A percentile compares a stretch with the other conserved stretches of the same genome.
phyloP scores from a whole-genome alignment of 352 stramenopile species.

The Phytopythium vexans region DNA sequence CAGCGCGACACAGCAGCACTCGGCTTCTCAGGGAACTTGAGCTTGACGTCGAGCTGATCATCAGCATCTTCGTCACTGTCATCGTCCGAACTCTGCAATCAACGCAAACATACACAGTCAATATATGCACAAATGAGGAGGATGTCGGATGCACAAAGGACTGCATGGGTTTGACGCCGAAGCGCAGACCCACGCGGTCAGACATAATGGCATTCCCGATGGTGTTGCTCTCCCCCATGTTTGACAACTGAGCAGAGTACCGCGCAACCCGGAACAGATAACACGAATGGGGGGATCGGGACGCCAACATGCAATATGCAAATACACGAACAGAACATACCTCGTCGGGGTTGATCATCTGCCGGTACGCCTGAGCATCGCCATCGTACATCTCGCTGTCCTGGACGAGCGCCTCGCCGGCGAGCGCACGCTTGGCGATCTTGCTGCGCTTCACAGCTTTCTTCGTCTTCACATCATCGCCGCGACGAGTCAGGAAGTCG shows the following conservation, averaged over 20 bases:
- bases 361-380: slow-evolving; percentile 73
- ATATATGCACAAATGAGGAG: slow-evolving; percentile 6
- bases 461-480: slow-evolving; percentile 77
- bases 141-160: slow-evolving; percentile 83
- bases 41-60: slow-evolving; percentile 58
- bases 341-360: slow-evolving; percentile 87
- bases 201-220: slow-evolving; percentile 74
- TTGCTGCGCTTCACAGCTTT: slow-evolving; percentile 86
- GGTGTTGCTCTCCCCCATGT: slow-evolving; percentile 72
- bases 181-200: slow-evolving; percentile 46
- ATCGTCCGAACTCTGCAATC: slow-evolving; percentile 79
- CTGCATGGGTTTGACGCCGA: slow-evolving; percentile 29
- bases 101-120: neutral
- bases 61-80: slow-evolving; percentile 50
- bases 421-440: slow-evolving; percentile 78
- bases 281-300: slow-evolving; percentile 76
- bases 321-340: slow-evolving; percentile 40
- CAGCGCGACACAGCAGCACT: slow-evolving; percentile 74
- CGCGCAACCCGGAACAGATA: slow-evolving; percentile 88
- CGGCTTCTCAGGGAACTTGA: slow-evolving; percentile 79
- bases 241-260: slow-evolving; percentile 92
- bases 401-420: slow-evolving; percentile 72
- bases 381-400: slow-evolving; percentile 83
- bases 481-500: slow-evolving; percentile 68
- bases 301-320: slow-evolving; percentile 18